Base-by-base conservation (phyloP, 345 rosid genomes). In the Passiflora organensis region DNA sequence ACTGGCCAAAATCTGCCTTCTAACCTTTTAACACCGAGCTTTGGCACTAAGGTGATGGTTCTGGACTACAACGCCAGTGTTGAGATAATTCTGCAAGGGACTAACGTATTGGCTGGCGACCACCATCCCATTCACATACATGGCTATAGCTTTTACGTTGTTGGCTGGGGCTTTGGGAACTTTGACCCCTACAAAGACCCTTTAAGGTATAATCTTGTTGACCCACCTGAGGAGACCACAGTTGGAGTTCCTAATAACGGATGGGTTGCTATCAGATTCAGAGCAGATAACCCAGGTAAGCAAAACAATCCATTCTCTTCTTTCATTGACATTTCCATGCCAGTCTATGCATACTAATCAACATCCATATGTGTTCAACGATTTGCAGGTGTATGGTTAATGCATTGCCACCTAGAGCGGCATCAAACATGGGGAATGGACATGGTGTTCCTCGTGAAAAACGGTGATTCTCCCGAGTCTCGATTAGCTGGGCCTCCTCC, bases 121-220 rank as follows among this genome's bases (percentile, higher is more conserved):
- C 43, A 64, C 14, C 69, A 64, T 42, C 68, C 62, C 6, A 64
- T 64, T 13, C 68, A 64, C 49, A n/a, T 64, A 2, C 68, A 64
- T 32, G 68, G 68, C 13, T 41, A 50, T 17, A 56, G 37, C 56
- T 64, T 56, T 12, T 49, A 56, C 6, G 62, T 64, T 1, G 62
- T 49, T 21, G 57, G 68, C n/a, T 13, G 6, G 13, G 62, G 62
- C 0, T 25, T 15, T 42, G 56, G 46, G 0, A 49, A 49, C 15
- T 64, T 55, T 20, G 42, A 64, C 28, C 43, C 43, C 4, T 1
- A 10, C 1, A 32, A n/a, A 16, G 68, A 56, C 15, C 57, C 60
- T 2, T 14, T 15, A 9, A 6, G 8, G 1, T 61, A 43, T 14
- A 34, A 64, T 56, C 51, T 64, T 13, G 44, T 20, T 8, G 56